Base-by-base conservation (phyloP, 768 basidiomycete genomes). In the Harrya chromipes region DNA sequence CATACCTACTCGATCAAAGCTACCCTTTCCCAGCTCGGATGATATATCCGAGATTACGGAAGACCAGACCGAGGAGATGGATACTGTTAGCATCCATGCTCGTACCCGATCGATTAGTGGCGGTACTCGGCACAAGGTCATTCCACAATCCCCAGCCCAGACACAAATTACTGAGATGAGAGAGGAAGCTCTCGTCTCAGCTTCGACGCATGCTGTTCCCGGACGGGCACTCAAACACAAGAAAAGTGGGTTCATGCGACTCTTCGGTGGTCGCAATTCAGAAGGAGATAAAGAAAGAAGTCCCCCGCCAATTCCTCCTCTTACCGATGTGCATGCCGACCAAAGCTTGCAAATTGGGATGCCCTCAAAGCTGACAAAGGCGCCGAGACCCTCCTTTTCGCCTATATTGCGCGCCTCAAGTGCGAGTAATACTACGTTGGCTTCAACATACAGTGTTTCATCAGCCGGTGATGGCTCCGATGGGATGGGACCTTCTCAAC, bases 231-330 rank as follows among this genome's bases (percentile, higher is more conserved):
- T 91, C 43, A 87, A 80, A 58, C 84, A 85, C 52, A 90, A 86
- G 73, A 90, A 85, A 65, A 90, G 88, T 54, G 89, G 79, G 4
- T 88, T 92, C 62, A 80, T 91, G 83, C 74, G 85, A 43, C 69
- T 92, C 11, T 90, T 91, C 62, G 81, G 84, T 58, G 74, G 76
- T 16, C 75, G 75, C 43, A 54, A 36, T 48, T 49, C 54, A 12
- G 65, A 66, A 42, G 63, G 51, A 21, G 65, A 67, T 9, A 70
- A 54, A 35, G 75, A 79, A 19, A 68, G 62, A 49, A 62, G 60
- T 5, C 66, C 78, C 2, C 82, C 82, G 6, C 82, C 87, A 16
- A 75, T 87, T 9, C 84, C 84, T 12, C 64, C 75, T 10, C 58
- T 80, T 27, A 68, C 72, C 5, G 74, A 77, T 45, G 58, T 59